Evolutionary conservation across 2,329 filamentous ascomycete genomes (phyloP).

Genomic region (Claviceps sp.): DNA sequence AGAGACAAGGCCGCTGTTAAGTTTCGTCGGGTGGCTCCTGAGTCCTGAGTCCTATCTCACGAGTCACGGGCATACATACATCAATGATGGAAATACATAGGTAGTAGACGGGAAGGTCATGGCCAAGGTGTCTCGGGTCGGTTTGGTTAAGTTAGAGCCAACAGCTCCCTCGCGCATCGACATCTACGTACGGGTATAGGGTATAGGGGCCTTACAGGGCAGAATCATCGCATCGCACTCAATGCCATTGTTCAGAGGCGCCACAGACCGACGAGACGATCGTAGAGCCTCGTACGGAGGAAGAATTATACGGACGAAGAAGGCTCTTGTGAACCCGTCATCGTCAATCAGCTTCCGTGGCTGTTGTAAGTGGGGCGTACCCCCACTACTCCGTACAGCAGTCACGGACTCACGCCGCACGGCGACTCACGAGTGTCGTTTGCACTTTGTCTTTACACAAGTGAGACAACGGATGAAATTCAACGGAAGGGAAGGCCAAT

Average conservation of each 20-base stretch:
- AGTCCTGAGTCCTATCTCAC: too few species aligned
- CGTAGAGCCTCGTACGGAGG: slow-evolving; percentile 39
- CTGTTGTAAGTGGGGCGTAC: too few species aligned
- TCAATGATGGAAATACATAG: slow-evolving; percentile 43
- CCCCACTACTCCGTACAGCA: too few species aligned
- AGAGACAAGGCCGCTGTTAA: slow-evolving; percentile 34
- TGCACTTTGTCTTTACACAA: too few species aligned
- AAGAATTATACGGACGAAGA: slow-evolving; percentile 45
- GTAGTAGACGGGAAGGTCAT: slow-evolving; percentile 73
- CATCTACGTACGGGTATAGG: too few species aligned
- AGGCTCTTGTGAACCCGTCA: slow-evolving; percentile 41
- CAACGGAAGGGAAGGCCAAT: too few species aligned
- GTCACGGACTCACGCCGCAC: too few species aligned
- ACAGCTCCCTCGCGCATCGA: too few species aligned
- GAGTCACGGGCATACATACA: slow-evolving; percentile 56
- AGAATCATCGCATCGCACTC: slow-evolving; percentile 14
- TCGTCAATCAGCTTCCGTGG: too few species aligned
- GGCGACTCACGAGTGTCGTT: too few species aligned
- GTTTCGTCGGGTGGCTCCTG: slow-evolving; percentile 62
- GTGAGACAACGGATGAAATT: too few species aligned
- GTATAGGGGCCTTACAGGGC: too few species aligned
- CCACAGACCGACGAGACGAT: slow-evolving; percentile 56
- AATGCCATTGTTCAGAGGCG: slow-evolving; percentile 53
- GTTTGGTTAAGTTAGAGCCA: background rate
- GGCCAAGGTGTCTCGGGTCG: slow-evolving; percentile 13